These are phyloP conservation scores for Xylariales sp. DNA, from an alignment of 2,329 filamentous ascomycete species.

Conservation along the genomic window DNA sequence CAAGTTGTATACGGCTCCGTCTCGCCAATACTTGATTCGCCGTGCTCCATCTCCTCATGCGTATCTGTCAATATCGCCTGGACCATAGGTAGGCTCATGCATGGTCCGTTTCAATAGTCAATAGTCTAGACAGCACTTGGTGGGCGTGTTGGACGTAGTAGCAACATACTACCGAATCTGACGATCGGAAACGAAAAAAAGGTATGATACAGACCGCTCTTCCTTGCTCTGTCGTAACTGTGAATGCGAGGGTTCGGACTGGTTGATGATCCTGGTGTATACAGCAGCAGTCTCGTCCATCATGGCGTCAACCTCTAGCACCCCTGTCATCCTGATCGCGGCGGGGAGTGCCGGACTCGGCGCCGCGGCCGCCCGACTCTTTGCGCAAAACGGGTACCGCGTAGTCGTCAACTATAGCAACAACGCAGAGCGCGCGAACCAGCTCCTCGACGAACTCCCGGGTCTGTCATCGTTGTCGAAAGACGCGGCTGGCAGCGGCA, in stretches of 20 bases:
- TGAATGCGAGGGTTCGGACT: background rate
- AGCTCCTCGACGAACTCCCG: conserved; percentile 67
- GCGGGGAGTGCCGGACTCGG: conserved; percentile 75
- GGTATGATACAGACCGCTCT: background rate
- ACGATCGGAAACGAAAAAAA: too few species aligned
- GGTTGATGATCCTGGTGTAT: background rate
- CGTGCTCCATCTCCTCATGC: background rate
- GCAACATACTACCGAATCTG: too few species aligned
- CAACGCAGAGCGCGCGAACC: conserved; percentile 68
- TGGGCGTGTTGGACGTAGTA: background rate
- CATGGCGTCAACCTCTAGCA: conserved; percentile 43
- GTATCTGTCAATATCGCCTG: background rate
- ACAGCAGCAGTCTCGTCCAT: background rate
- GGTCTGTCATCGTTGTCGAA: conserved; percentile 53
- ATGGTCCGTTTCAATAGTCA: background rate
- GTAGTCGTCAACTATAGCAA: conserved; percentile 80
- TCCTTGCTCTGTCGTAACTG: background rate
- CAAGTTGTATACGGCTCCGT: background rate
- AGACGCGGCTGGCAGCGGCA: background rate
- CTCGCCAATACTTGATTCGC: conserved; percentile 9
- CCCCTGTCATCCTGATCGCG: conserved; percentile 59
- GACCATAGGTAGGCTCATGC: background rate
- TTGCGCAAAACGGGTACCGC: conserved; percentile 75
- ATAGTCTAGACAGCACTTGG: background rate
- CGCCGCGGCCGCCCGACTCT: conserved; percentile 73